These are phyloP conservation scores for Anthostomella pinea DNA, from an alignment of 2,329 filamentous ascomycete species.

Conservation along the genomic window DNA sequence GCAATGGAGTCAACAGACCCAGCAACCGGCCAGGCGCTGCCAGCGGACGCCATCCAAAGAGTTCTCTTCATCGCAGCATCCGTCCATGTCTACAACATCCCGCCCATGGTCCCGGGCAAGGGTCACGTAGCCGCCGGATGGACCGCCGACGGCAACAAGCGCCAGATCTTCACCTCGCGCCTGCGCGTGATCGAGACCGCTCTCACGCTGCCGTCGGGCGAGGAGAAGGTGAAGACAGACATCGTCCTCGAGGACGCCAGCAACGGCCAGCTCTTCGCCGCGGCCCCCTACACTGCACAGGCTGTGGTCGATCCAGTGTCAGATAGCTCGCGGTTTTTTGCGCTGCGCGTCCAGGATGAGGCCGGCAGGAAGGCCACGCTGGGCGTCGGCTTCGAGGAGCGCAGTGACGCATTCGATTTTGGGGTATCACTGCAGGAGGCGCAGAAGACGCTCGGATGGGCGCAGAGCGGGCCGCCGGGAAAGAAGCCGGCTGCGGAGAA, in stretches of 20 bases:
- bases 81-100: slow-evolving; percentile 86
- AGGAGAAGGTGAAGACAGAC: slow-evolving; percentile 65
- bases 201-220: slow-evolving; percentile 41
- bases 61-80: slow-evolving; percentile 72
- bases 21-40: slow-evolving; percentile 64
- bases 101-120: slow-evolving; percentile 72
- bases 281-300: slow-evolving; percentile 69
- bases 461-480: slow-evolving; percentile 38
- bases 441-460: slow-evolving; percentile 65
- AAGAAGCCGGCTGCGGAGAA: slow-evolving; percentile 36
- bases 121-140: slow-evolving; percentile 76
- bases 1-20: slow-evolving; percentile 67
- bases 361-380: slow-evolving; percentile 73
- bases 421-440: slow-evolving; percentile 77
- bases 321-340: slow-evolving; percentile 82
- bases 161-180: slow-evolving; percentile 82
- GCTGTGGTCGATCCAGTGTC: slow-evolving; percentile 72
- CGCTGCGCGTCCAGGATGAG: slow-evolving; percentile 73
- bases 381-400: slow-evolving; percentile 84
- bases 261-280: slow-evolving; percentile 75
- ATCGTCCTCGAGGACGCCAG: slow-evolving; percentile 75
- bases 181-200: slow-evolving; percentile 77
- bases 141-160: slow-evolving; percentile 66
- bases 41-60: slow-evolving; percentile 77
- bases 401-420: slow-evolving; percentile 84